phyloP scores from a whole-genome alignment of 352 stramenopile genomes.

The Pilasporangium apinafurcum region DNA sequence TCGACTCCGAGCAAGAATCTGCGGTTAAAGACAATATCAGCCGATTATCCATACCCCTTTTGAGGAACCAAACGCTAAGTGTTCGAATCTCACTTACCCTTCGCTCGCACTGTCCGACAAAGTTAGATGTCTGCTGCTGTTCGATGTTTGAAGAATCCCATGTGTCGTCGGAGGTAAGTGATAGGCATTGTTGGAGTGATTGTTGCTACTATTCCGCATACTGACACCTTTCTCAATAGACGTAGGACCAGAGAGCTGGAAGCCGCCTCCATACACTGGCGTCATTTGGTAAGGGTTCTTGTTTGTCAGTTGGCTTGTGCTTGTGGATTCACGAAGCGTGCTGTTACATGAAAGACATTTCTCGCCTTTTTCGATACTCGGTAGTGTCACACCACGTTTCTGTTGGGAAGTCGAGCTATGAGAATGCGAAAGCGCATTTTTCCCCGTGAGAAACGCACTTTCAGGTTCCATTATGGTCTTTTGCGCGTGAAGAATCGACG shows the following conservation, averaged over 20 bases:
- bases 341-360: constrained; percentile 77
- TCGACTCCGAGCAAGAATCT: constrained; percentile 80
- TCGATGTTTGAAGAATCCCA: constrained; percentile 10
- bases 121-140: constrained; percentile 11
- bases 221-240: constrained; percentile 28
- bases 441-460: constrained; percentile 67
- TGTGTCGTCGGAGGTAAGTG: constrained; percentile 20
- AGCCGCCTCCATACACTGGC: constrained; percentile 65
- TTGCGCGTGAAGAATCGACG: constrained; percentile 67
- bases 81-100: constrained; percentile 33
- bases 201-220: constrained; percentile 34
- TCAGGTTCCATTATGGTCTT: constrained; percentile 56
- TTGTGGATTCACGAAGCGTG: constrained; percentile 34
- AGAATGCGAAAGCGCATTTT: constrained; percentile 24
- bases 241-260: constrained; percentile 33
- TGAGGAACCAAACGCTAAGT: neutral
- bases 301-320: constrained; percentile 22
- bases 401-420: constrained; percentile 7
- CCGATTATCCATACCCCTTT: neutral
- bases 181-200: constrained; percentile 24
- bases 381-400: constrained; percentile 47
- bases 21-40: neutral
- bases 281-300: constrained; percentile 67
- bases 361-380: constrained; percentile 75
- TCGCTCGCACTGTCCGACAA: constrained; percentile 57